Conservation (phyloP, 768 basidiomycete genomes). For the Termitomyces sp. region DNA sequence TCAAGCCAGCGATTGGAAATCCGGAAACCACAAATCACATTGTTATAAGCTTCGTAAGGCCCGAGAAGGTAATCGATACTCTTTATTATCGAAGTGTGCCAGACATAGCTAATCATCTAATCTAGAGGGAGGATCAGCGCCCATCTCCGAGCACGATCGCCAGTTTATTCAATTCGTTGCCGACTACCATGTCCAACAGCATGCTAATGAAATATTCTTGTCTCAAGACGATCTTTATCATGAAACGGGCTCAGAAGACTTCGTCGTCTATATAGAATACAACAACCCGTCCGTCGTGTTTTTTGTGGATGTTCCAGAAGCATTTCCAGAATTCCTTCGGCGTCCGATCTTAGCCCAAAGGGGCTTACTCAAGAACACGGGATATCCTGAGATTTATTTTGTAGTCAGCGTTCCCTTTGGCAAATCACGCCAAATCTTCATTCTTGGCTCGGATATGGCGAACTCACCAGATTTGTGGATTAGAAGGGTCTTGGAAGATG, state of each 20-base stretch:
- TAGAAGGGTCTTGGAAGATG: neutral
- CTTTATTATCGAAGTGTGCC: neutral
- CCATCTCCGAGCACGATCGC: conserved; percentile 2
- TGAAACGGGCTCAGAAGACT: neutral
- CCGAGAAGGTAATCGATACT: neutral
- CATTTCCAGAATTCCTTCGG: neutral
- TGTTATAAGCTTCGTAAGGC: neutral
- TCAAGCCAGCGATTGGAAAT: conserved; percentile 3
- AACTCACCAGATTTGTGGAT: neutral
- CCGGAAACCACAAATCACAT: neutral
- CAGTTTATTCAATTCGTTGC: conserved; percentile 1
- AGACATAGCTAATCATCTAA: neutral
- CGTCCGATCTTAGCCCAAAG: neutral
- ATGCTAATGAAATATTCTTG: neutral
- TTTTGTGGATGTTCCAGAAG: conserved; percentile 1
- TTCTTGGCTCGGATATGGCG: conserved; percentile 3
- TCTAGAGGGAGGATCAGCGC: neutral
- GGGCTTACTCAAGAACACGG: conserved; percentile 1
- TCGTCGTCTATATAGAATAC: conserved; percentile 2
- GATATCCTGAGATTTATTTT: neutral
- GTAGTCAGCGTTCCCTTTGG: conserved; percentile 1
- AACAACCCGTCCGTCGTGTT: neutral
- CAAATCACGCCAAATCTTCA: neutral
- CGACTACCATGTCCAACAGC: neutral
- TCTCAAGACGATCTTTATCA: neutral